phyloP scores from a whole-genome alignment of 164 flowering plant genomes.

The Cinnamomum chago region DNA sequence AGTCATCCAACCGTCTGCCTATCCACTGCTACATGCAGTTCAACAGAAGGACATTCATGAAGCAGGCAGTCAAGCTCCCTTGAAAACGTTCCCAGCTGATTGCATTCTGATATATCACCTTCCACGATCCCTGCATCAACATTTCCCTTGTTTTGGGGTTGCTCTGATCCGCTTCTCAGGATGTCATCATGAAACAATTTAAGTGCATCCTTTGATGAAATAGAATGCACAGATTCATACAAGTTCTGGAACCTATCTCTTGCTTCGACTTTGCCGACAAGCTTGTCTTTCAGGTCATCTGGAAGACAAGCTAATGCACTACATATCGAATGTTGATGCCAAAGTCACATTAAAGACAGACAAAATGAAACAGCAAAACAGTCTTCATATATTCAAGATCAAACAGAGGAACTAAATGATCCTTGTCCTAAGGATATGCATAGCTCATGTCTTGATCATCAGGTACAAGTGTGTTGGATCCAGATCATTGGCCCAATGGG shows the following conservation, averaged over 20 bases:
- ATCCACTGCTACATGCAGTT: constrained; percentile 22
- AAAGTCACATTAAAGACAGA: neutral
- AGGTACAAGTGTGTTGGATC: too few relatives aligned
- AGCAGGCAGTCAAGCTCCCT: constrained; percentile 37
- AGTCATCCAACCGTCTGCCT: constrained; percentile 9
- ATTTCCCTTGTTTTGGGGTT: constrained; percentile 16
- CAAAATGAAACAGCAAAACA: neutral
- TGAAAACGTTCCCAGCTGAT: constrained; percentile 30
- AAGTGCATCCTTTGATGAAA: constrained; percentile 54
- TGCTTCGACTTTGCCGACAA: constrained; percentile 40
- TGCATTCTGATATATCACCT: constrained; percentile 22
- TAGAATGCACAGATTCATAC: constrained; percentile 45
- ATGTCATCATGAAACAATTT: constrained; percentile 44
- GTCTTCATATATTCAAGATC: neutral
- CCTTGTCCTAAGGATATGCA: neutral
- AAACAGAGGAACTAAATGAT: neutral
- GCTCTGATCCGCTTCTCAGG: constrained; percentile 17
- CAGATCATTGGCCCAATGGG: too few relatives aligned
- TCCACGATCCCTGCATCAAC: neutral
- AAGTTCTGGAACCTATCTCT: constrained; percentile 39
- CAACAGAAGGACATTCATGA: constrained; percentile 36
- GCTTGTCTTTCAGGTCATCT: constrained; percentile 43
- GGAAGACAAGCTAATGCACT: constrained; percentile 72
- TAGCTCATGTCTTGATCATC: neutral
- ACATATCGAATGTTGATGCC: neutral